Conservation (phyloP, 768 basidiomycete species). For the Lactarius hengduanensis region DNA sequence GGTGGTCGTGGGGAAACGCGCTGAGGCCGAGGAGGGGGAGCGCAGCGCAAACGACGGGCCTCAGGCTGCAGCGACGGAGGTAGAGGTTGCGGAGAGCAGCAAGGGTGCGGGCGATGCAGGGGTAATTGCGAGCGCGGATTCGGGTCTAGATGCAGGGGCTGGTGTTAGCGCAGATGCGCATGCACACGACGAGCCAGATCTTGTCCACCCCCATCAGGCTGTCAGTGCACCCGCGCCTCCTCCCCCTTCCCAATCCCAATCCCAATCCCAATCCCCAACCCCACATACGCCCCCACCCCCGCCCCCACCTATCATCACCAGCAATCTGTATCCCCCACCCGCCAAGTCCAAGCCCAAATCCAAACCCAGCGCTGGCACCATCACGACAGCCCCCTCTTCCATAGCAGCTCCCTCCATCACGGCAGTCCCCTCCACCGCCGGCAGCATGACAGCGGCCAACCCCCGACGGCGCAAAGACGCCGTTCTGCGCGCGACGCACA, state of each 20-base stretch:
- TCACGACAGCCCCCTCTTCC: background rate
- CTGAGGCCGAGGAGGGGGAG: too few relatives aligned
- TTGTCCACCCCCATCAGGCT: conserved; percentile 6
- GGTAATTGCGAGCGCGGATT: background rate
- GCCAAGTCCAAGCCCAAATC: background rate
- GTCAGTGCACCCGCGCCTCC: background rate
- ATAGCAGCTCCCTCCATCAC: background rate
- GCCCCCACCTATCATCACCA: background rate
- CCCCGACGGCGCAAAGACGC: conserved; percentile 23
- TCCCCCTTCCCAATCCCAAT: background rate
- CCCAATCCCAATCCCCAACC: background rate
- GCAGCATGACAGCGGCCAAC: too few relatives aligned
- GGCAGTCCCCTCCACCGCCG: background rate
- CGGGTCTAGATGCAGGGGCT: background rate
- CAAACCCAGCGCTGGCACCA: background rate
- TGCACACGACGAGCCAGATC: conserved; percentile 15
- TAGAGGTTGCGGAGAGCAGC: background rate
- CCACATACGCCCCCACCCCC: background rate
- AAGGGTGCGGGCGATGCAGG: background rate
- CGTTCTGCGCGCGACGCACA: conserved; percentile 6
- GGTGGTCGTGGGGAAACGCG: background rate
- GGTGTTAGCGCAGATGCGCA: background rate
- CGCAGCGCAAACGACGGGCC: background rate
- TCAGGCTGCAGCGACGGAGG: background rate
- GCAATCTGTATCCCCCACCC: background rate